Percentiles rank a stretch among this genome's conserved stretches.
phyloP scores from a whole-genome alignment of 441 rosid genomes.

The Populus hybrid region DNA sequence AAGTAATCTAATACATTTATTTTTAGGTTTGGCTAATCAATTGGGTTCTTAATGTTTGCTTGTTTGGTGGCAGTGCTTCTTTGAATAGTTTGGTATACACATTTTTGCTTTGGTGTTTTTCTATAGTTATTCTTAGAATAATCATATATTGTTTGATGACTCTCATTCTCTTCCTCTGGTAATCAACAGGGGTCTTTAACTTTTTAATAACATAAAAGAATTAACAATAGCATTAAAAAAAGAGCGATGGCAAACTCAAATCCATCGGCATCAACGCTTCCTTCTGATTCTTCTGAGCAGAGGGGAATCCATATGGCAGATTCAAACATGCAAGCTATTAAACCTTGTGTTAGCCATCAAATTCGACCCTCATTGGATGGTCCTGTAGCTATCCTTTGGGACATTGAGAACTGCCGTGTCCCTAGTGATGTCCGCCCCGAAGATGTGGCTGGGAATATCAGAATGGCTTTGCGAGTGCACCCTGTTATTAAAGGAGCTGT shows the following conservation, averaged over 20 bases:
- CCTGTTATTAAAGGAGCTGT: slow-evolving; percentile 76
- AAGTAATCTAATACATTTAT: background rate
- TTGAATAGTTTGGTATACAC: background rate
- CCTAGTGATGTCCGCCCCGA: slow-evolving; percentile 91
- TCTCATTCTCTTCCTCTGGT: background rate
- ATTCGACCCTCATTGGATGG: slow-evolving; percentile 45
- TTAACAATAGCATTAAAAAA: slow-evolving; percentile 3
- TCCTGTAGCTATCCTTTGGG: slow-evolving; percentile 90
- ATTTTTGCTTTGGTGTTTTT: background rate
- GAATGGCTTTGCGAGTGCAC: slow-evolving; percentile 87
- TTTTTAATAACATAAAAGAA: background rate
- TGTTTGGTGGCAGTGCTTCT: background rate
- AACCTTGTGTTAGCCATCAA: slow-evolving; percentile 33
- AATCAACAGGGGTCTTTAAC: slow-evolving; percentile 20
- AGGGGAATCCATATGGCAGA: slow-evolving; percentile 27
- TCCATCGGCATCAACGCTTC: slow-evolving; percentile 32
- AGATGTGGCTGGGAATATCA: slow-evolving; percentile 84
- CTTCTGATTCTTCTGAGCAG: slow-evolving; percentile 34
- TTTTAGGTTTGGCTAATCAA: background rate
- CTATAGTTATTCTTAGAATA: background rate
- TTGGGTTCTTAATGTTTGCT: background rate
- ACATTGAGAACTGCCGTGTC: slow-evolving; percentile 89
- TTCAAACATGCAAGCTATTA: slow-evolving; percentile 32
- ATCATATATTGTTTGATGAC: slow-evolving; percentile 3
- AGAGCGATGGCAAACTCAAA: slow-evolving; percentile 40